Evolutionary conservation across 352 stramenopile genomes (phyloP).

Genomic region (Globisporangium polare): DNA sequence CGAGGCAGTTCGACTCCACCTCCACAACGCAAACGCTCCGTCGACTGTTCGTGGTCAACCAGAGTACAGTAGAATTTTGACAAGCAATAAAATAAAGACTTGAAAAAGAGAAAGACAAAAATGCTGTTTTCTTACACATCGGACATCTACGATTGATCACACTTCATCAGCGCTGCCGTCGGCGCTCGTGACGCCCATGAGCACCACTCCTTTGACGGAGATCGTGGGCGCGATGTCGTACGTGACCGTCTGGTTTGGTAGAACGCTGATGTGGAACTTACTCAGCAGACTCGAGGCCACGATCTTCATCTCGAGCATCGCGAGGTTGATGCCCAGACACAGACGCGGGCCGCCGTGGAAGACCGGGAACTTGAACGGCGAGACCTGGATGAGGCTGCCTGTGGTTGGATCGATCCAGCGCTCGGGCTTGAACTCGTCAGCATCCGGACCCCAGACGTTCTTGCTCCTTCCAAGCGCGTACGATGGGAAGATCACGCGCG

Average conservation of each 20-base stretch:
- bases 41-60: too few relatives aligned
- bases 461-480: conserved; percentile 29
- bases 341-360: conserved; percentile 38
- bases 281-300: conserved; percentile 32
- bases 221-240: conserved; percentile 28
- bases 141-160: too few relatives aligned
- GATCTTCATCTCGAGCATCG: conserved; percentile 54
- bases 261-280: conserved; percentile 30
- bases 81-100: too few relatives aligned
- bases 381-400: conserved; percentile 11
- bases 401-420: conserved; percentile 44
- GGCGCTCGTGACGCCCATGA: background rate
- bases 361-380: conserved; percentile 37
- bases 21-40: too few relatives aligned
- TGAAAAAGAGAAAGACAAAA: too few relatives aligned
- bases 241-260: conserved; percentile 6
- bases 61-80: too few relatives aligned
- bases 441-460: conserved; percentile 41
- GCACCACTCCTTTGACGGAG: conserved; percentile 1
- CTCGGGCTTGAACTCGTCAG: conserved; percentile 40
- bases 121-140: too few relatives aligned
- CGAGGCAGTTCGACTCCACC: too few relatives aligned
- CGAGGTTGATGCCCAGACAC: conserved; percentile 43
- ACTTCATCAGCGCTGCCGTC: too few relatives aligned
- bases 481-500: conserved; percentile 21